phyloP scores from a whole-genome alignment of 2,329 filamentous ascomycete genomes.

The Xylaria digitata region DNA sequence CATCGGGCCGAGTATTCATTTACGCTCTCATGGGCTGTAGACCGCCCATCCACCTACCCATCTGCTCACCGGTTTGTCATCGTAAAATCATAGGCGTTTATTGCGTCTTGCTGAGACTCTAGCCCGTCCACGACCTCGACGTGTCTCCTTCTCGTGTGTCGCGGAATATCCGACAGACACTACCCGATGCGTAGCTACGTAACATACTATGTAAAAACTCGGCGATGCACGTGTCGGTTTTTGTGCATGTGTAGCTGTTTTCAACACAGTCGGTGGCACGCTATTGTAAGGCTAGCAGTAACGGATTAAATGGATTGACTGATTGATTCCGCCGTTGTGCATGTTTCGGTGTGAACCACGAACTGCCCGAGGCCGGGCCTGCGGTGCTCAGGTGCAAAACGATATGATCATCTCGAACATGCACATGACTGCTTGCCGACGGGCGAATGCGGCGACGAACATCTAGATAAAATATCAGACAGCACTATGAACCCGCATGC shows the following conservation, averaged over 20 bases:
- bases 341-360: neutral
- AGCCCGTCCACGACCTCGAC: neutral
- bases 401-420: neutral
- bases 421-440: neutral
- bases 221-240: constrained; percentile 8
- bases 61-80: neutral
- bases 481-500: too few species aligned
- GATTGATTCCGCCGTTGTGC: neutral
- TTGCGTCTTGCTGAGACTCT: neutral
- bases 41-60: neutral
- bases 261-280: neutral
- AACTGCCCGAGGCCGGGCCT: constrained; percentile 4
- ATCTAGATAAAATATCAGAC: neutral
- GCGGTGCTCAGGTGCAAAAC: constrained; percentile 6
- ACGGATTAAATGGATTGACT: neutral
- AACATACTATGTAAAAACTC: neutral
- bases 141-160: neutral
- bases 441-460: neutral
- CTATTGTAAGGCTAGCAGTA: constrained; percentile 1
- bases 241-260: constrained; percentile 15
- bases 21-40: neutral
- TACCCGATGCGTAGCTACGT: neutral
- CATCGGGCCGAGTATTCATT: constrained; percentile 22
- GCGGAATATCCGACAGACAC: constrained; percentile 6
- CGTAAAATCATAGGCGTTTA: neutral